Conservation (phyloP, 2,329 filamentous ascomycete species). For the Botrytis fragariae region DNA sequence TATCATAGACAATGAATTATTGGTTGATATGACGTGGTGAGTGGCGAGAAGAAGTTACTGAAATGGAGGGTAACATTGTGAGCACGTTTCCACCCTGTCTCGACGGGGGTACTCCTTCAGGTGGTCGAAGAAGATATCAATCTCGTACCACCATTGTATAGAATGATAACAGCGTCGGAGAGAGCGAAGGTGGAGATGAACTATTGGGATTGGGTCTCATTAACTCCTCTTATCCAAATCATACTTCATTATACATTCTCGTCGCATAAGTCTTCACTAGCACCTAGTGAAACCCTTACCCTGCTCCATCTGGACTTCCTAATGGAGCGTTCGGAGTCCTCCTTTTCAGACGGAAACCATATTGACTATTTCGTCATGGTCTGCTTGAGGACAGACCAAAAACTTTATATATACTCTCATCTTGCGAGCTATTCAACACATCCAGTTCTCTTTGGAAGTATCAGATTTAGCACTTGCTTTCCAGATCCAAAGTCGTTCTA, state of each 20-base stretch:
- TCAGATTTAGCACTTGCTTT: background rate
- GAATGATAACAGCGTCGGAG: conserved; percentile 1
- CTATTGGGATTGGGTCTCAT: background rate
- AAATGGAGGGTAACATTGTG: background rate
- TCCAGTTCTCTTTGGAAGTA: background rate
- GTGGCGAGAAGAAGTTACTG: background rate
- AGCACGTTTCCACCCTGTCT: background rate
- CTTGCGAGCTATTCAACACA: background rate
- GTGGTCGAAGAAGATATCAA: background rate
- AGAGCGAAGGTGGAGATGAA: conserved; percentile 1
- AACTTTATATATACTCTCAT: conserved; percentile 6
- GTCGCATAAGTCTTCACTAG: background rate
- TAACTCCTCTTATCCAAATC: background rate
- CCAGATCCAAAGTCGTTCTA: background rate
- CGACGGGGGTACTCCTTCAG: background rate
- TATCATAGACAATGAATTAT: background rate
- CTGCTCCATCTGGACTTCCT: background rate
- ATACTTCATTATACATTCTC: background rate
- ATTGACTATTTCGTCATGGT: background rate
- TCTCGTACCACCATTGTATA: background rate
- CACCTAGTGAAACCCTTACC: background rate
- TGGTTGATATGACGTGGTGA: conserved; percentile 3
- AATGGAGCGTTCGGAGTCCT: conserved; percentile 5
- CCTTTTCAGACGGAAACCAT: background rate
- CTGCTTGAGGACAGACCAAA: background rate